Percentiles rank a stretch among this genome's conserved stretches.
Conservation (phyloP, 257 asterid genomes). For the Solanum boliviense region DNA sequence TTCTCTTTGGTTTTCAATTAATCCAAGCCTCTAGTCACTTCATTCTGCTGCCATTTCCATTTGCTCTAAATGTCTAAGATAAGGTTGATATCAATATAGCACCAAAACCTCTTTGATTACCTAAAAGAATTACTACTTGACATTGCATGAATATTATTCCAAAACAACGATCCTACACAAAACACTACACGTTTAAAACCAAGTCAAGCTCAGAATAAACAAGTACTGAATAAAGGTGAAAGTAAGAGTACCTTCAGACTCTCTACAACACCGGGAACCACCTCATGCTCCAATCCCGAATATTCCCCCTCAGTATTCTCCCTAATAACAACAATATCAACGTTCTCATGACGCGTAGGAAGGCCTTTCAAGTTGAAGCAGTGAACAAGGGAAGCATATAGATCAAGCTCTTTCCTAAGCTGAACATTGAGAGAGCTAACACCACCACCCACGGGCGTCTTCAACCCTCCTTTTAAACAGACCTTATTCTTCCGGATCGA, state of each 20-base stretch:
- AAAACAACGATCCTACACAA: neutral
- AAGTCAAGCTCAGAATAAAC: neutral
- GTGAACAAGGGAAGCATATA: constrained; percentile 85
- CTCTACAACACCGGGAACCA: constrained; percentile 96
- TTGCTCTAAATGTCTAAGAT: neutral
- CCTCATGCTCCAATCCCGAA: constrained; percentile 97
- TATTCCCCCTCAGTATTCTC: constrained; percentile 98
- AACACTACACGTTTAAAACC: neutral
- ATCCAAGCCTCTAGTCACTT: neutral
- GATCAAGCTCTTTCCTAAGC: constrained; percentile 88
- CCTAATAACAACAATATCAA: constrained; percentile 83
- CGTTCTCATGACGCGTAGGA: constrained; percentile 75
- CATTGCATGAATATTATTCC: neutral
- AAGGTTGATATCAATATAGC: neutral
- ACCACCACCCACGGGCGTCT: constrained; percentile 94
- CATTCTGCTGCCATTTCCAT: neutral
- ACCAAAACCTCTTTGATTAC: neutral
- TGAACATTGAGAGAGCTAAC: constrained; percentile 80
- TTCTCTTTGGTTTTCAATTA: neutral
- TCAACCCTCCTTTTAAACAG: constrained; percentile 81
- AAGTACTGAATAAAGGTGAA: neutral
- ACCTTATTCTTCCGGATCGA: constrained; percentile 84
- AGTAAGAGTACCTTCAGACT: constrained; percentile 49
- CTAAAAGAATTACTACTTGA: neutral
- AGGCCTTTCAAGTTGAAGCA: constrained; percentile 80